Evolutionary conservation across 2,329 filamentous ascomycete species (phyloP).

Genomic region (Aspergillus fumigatus): DNA sequence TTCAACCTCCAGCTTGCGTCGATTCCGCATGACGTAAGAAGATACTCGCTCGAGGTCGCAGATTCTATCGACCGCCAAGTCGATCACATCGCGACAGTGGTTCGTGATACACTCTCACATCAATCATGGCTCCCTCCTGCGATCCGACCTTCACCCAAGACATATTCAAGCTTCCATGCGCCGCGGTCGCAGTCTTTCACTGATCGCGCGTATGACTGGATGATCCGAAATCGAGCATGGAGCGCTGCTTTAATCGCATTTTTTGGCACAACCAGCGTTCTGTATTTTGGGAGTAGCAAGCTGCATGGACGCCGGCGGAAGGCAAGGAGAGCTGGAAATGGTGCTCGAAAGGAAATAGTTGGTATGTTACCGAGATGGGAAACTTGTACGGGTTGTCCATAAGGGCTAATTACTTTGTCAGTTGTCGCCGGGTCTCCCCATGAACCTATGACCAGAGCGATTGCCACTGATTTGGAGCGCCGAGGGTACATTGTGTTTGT

Average conservation of each 20-base stretch:
- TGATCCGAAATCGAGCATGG: conserved; percentile 66
- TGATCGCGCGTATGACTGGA: conserved; percentile 65
- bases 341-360: conserved; percentile 79
- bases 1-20: conserved; percentile 46
- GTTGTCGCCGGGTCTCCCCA: conserved; percentile 85
- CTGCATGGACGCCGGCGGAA: conserved; percentile 60
- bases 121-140: conserved; percentile 69
- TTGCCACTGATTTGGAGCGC: conserved; percentile 81
- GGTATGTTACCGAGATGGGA: conserved; percentile 34
- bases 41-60: conserved; percentile 68
- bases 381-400: conserved; percentile 7
- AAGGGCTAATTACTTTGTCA: conserved; percentile 30
- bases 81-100: conserved; percentile 65
- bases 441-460: conserved; percentile 75
- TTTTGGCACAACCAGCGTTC: conserved; percentile 58
- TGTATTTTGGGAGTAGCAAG: conserved; percentile 60
- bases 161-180: conserved; percentile 17
- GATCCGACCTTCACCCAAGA: conserved; percentile 51
- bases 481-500: conserved; percentile 92
- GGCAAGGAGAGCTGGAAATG: conserved; percentile 74
- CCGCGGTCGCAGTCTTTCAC: conserved; percentile 39
- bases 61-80: conserved; percentile 77
- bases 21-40: conserved; percentile 62
- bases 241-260: conserved; percentile 68
- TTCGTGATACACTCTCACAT: conserved; percentile 65